Percentiles rank a stretch among this genome's conserved stretches.
Evolutionary conservation across 164 flowering plant genomes (phyloP).

Genomic region (Warburgia ugandensis): DNA sequence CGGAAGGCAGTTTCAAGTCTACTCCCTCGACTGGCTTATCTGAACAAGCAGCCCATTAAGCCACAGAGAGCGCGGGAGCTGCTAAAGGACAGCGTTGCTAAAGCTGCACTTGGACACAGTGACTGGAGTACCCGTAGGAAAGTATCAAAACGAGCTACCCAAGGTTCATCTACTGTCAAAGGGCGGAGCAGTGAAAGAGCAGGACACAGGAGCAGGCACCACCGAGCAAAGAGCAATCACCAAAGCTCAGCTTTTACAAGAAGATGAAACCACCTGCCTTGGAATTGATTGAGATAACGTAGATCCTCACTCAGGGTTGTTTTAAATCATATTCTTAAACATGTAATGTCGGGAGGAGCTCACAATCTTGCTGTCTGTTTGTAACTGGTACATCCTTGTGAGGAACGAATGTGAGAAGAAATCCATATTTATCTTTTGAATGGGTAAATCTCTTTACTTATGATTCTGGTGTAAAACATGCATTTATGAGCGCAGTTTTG

Average conservation of each 20-base stretch:
- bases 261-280: neutral
- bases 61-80: constrained; percentile 68
- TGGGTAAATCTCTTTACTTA: no score
- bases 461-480: no score
- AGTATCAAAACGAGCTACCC: constrained; percentile 28
- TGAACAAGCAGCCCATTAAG: constrained; percentile 82
- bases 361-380: no score
- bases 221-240: constrained; percentile 3
- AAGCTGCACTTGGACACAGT: constrained; percentile 63
- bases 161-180: constrained; percentile 26
- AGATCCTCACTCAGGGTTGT: no score
- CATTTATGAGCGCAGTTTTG: no score
- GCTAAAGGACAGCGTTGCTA: constrained; percentile 50
- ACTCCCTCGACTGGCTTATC: constrained; percentile 69
- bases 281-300: neutral
- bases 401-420: no score
- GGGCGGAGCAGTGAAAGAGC: constrained; percentile 21
- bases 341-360: no score
- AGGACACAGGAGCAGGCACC: constrained; percentile 31
- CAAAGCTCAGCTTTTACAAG: constrained; percentile 1
- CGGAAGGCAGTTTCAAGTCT: constrained; percentile 64
- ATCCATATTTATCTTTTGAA: no score
- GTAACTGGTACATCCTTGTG: no score
- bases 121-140: constrained; percentile 36
- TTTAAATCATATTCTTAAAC: no score